Evolutionary conservation across 2,329 filamentous ascomycete genomes (phyloP).

Genomic region (Dendrostoma leiphaemia): DNA sequence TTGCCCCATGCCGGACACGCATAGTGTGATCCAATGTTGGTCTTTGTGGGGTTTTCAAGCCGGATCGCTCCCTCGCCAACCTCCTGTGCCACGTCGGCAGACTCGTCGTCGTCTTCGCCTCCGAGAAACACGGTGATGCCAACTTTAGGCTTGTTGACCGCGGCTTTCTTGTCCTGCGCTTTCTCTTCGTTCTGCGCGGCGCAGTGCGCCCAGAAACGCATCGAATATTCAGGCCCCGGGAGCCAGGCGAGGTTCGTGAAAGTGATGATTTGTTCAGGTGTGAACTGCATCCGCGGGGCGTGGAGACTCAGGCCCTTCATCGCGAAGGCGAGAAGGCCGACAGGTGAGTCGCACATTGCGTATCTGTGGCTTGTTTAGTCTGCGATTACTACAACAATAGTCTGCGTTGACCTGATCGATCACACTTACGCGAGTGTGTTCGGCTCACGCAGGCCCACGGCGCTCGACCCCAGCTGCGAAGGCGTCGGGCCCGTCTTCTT

Average conservation of each 20-base stretch:
- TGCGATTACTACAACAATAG: neutral
- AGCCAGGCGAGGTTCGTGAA: constrained; percentile 64
- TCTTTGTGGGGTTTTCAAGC: constrained; percentile 10
- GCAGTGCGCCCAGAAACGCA: constrained; percentile 55
- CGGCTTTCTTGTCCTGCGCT: neutral
- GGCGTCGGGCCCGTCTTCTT: constrained; percentile 20
- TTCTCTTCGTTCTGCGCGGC: constrained; percentile 29
- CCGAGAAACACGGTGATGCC: constrained; percentile 48
- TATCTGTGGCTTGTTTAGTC: constrained; percentile 33
- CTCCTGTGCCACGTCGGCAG: constrained; percentile 23
- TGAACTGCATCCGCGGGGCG: constrained; percentile 39
- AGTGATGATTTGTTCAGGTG: constrained; percentile 55
- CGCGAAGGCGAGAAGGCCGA: constrained; percentile 55
- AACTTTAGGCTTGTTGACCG: constrained; percentile 23
- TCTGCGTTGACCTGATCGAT: neutral
- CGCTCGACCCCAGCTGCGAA: constrained; percentile 28
- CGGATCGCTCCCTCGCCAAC: constrained; percentile 24
- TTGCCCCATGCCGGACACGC: constrained; percentile 49
- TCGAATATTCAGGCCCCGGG: constrained; percentile 60
- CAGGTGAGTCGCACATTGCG: constrained; percentile 61
- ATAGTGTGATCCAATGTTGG: constrained; percentile 28
- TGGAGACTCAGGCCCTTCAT: constrained; percentile 44
- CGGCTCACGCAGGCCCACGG: constrained; percentile 39
- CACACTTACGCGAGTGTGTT: constrained; percentile 45
- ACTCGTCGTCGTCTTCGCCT: constrained; percentile 30